A percentile compares a stretch with the other conserved stretches of the same genome.
Conservation (phyloP, 2,329 filamentous ascomycete genomes). For the Colletotrichum melonis region DNA sequence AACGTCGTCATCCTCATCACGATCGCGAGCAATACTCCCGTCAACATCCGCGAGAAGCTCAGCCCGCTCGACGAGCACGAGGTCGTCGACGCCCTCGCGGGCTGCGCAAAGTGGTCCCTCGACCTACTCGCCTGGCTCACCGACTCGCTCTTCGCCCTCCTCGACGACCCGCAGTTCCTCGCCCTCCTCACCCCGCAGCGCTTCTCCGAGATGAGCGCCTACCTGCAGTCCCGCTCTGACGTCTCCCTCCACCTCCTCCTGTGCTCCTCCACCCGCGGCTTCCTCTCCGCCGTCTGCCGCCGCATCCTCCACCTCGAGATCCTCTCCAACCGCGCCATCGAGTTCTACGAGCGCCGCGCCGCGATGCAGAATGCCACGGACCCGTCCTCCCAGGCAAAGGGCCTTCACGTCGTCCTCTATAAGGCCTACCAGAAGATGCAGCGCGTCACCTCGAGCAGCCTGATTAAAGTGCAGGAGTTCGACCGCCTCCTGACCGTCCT, state of each 20-base stretch:
- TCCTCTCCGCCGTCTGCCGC: slow-evolving; percentile 76
- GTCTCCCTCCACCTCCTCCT: slow-evolving; percentile 74
- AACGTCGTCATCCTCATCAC: slow-evolving; percentile 76
- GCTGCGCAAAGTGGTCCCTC: slow-evolving; percentile 82
- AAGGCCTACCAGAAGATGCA: slow-evolving; percentile 67
- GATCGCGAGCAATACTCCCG: slow-evolving; percentile 69
- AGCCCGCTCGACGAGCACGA: slow-evolving; percentile 76
- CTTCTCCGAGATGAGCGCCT: slow-evolving; percentile 60
- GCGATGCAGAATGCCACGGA: slow-evolving; percentile 55
- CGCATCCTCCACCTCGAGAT: slow-evolving; percentile 69
- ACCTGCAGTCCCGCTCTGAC: slow-evolving; percentile 66
- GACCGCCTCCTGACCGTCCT: slow-evolving; percentile 69
- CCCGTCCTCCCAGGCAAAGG: slow-evolving; percentile 49
- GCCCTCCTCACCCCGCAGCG: slow-evolving; percentile 59
- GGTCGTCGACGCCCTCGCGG: slow-evolving; percentile 77
- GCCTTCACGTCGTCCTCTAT: slow-evolving; percentile 64
- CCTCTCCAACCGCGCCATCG: slow-evolving; percentile 60
- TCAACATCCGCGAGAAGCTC: slow-evolving; percentile 64
- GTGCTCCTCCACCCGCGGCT: slow-evolving; percentile 78
- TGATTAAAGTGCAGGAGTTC: slow-evolving; percentile 70
- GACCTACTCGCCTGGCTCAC: slow-evolving; percentile 74
- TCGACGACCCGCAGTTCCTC: slow-evolving; percentile 63
- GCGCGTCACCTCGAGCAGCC: slow-evolving; percentile 58
- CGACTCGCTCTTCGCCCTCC: slow-evolving; percentile 68
- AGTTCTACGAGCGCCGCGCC: slow-evolving; percentile 58